Evolutionary conservation across 768 basidiomycete species (phyloP).

Genomic region (Calocybe gangraenosa): DNA sequence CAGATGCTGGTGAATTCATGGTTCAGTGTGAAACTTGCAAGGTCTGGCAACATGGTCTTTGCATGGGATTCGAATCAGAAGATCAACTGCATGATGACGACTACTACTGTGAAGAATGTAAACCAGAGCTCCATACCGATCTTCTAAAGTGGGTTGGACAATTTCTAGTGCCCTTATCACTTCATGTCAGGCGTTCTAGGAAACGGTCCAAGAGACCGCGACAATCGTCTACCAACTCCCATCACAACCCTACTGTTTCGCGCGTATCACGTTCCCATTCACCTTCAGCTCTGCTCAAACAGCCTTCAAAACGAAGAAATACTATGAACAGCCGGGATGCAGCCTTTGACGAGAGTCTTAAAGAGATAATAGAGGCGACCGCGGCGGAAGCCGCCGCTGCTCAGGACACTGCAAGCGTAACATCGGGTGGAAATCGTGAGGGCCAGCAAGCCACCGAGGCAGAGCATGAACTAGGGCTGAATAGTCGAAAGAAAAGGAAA

Average conservation of each 20-base stretch:
- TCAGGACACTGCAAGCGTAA: conserved; percentile 33
- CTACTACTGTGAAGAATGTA: conserved; percentile 94
- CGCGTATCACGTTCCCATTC: conserved; percentile 77
- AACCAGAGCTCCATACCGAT: conserved; percentile 79
- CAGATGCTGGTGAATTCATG: conserved; percentile 92
- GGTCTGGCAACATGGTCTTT: conserved; percentile 96
- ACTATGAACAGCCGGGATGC: conserved; percentile 99
- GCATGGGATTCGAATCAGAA: conserved; percentile 88
- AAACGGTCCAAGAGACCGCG: conserved; percentile 60
- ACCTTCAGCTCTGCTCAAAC: conserved; percentile 51
- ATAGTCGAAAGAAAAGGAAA: conserved; percentile 68
- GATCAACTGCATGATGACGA: conserved; percentile 69
- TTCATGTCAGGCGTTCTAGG: conserved; percentile 32
- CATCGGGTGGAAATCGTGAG: conserved; percentile 30
- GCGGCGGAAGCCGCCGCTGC: conserved; percentile 65
- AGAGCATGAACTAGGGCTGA: conserved; percentile 37
- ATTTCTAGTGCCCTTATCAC: conserved; percentile 12
- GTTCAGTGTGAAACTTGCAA: conserved; percentile 96
- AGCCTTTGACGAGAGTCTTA: conserved; percentile 84
- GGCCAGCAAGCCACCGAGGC: conserved; percentile 40
- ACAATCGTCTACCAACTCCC: conserved; percentile 61
- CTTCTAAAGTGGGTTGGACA: conserved; percentile 66
- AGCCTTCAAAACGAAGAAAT: conserved; percentile 82
- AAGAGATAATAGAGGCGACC: conserved; percentile 70
- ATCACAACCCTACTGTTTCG: conserved; percentile 45